Conservation (phyloP, 441 rosid genomes). For the Eruca vesicaria region DNA sequence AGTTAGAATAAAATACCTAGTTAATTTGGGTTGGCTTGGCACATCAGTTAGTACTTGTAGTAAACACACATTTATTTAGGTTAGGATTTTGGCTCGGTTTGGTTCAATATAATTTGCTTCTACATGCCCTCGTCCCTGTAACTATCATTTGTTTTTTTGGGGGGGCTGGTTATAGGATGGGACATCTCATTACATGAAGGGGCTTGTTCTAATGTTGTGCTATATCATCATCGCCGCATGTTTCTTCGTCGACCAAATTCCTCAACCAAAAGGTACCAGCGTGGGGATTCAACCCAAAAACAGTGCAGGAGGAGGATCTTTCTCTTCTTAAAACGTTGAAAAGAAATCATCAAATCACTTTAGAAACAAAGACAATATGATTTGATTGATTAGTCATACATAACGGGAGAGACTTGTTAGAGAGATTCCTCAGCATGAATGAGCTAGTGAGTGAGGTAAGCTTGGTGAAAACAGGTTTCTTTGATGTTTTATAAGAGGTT, state of each 20-base stretch:
- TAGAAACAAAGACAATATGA: not conserved
- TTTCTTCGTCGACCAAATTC: slow-evolving; percentile 56
- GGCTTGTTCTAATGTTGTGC: slow-evolving; percentile 61
- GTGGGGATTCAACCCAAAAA: slow-evolving; percentile 21
- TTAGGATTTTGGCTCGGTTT: not conserved
- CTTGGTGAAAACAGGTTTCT: slow-evolving; percentile 25
- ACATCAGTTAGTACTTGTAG: too few species aligned
- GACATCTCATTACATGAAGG: slow-evolving; percentile 87
- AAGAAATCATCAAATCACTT: not conserved
- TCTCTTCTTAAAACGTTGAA: slow-evolving; percentile 9
- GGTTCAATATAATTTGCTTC: not conserved
- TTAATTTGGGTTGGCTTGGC: too few species aligned
- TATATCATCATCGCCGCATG: slow-evolving; percentile 71
- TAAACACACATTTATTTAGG: too few species aligned
- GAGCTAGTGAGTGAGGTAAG: not conserved
- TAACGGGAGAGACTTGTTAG: slow-evolving; percentile 7
- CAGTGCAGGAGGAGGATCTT: not conserved
- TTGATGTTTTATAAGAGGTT: not conserved
- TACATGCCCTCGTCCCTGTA: not conserved
- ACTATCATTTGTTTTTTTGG: not conserved
- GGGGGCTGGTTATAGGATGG: slow-evolving; percentile 59
- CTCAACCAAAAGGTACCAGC: slow-evolving; percentile 21
- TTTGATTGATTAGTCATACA: slow-evolving; percentile 6
- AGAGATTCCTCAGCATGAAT: slow-evolving; percentile 5
- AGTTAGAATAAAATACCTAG: too few species aligned